Evolutionary conservation across 164 flowering plant genomes (phyloP).

Genomic region (Houttuynia cordata): DNA sequence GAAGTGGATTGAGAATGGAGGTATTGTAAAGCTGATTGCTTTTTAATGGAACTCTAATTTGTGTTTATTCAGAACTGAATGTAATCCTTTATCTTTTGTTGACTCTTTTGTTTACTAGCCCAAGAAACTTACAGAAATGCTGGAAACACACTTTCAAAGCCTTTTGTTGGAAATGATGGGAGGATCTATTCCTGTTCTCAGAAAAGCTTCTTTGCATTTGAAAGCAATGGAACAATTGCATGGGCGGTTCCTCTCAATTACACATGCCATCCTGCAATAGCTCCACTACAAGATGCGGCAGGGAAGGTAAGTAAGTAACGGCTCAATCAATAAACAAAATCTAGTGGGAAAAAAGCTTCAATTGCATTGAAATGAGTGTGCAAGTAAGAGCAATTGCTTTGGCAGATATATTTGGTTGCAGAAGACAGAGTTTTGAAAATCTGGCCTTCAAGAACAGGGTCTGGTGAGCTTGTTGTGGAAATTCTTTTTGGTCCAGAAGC

Average conservation of each 20-base stretch:
- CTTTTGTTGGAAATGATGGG: slow-evolving; percentile 67
- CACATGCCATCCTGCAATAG: slow-evolving; percentile 34
- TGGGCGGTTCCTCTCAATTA: slow-evolving; percentile 50
- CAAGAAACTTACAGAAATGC: slow-evolving; percentile 6
- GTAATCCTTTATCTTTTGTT: too few relatives aligned
- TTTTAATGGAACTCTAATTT: too few relatives aligned
- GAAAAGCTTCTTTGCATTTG: slow-evolving; percentile 50
- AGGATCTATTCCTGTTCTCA: slow-evolving; percentile 58
- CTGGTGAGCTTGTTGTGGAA: slow-evolving; percentile 27
- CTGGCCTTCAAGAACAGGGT: slow-evolving; percentile 20
- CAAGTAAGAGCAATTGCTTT: background rate
- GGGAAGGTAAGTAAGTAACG: slow-evolving; percentile 30
- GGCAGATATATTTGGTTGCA: slow-evolving; percentile 74
- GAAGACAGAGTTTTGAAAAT: slow-evolving; percentile 54
- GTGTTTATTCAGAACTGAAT: too few relatives aligned
- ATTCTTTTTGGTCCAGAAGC: slow-evolving; percentile 40
- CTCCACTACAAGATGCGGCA: slow-evolving; percentile 51
- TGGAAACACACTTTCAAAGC: slow-evolving; percentile 42
- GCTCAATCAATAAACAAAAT: background rate
- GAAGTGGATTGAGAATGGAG: too few relatives aligned
- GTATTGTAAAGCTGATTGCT: too few relatives aligned
- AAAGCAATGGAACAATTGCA: slow-evolving; percentile 66
- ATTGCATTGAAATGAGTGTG: background rate
- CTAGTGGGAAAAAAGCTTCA: too few relatives aligned
- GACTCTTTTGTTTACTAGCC: too few relatives aligned